These are phyloP conservation scores for Luffa aegyptiaca DNA, from an alignment of 306 rosid species.

Conservation along the genomic window DNA sequence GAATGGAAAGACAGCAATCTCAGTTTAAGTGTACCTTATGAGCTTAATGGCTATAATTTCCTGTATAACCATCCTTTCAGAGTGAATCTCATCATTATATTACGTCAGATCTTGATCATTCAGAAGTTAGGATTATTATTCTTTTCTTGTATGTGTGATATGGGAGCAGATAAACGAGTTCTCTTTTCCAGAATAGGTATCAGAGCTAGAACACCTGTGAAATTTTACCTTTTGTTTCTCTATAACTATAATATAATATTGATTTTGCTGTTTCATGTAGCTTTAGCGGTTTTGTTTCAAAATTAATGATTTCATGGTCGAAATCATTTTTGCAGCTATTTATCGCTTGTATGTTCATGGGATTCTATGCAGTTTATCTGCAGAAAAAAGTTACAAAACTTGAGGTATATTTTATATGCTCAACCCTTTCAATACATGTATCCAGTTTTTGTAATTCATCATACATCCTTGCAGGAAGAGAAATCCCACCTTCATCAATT, in stretches of 20 bases:
- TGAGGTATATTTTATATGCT: constrained; percentile 36
- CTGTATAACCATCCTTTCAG: neutral
- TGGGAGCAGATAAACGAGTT: neutral
- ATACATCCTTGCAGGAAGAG: constrained; percentile 41
- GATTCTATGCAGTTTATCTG: constrained; percentile 42
- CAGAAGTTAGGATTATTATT: neutral
- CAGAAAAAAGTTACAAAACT: constrained; percentile 41
- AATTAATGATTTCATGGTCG: neutral
- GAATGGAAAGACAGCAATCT: neutral
- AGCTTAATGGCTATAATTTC: neutral
- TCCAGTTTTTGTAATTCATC: neutral
- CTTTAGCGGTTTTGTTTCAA: neutral
- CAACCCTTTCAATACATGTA: neutral
- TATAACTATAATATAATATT: neutral
- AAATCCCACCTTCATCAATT: constrained; percentile 19
- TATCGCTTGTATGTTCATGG: constrained; percentile 38
- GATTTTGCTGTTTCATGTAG: neutral
- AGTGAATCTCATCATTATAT: neutral
- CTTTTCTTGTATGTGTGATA: neutral
- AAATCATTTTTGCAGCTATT: constrained; percentile 38
- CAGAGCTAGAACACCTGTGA: neutral
- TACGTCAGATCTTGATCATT: neutral
- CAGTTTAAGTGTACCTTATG: neutral
- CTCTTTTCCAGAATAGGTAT: neutral
- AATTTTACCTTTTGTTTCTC: neutral